A percentile compares a stretch with the other conserved stretches of the same genome.
Evolutionary conservation across 2,329 filamentous ascomycete genomes (phyloP).

Genomic region (Aspergillus thermomutatus): DNA sequence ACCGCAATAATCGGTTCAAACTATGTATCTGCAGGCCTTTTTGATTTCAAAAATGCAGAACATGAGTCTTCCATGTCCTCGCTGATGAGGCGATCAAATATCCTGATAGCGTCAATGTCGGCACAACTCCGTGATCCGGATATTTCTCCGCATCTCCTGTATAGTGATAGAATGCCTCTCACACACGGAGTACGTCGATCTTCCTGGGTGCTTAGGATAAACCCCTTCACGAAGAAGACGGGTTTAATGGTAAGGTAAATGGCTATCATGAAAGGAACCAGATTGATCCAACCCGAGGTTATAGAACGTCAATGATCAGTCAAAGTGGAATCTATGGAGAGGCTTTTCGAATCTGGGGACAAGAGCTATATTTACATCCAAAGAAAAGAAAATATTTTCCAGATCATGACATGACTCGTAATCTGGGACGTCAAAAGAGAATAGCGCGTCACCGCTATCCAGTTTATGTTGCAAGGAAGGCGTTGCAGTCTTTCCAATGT

Average conservation of each 20-base stretch:
- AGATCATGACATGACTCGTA: not conserved
- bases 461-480: not conserved
- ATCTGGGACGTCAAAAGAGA: not conserved
- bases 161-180: not conserved
- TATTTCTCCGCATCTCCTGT: conserved; percentile 12
- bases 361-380: not conserved
- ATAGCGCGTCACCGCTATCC: not conserved
- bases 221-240: not conserved
- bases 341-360: not conserved
- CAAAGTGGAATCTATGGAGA: not conserved
- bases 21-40: not conserved
- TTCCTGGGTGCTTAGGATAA: not conserved
- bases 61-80: not conserved
- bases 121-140: conserved; percentile 15
- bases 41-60: not conserved
- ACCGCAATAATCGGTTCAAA: not conserved
- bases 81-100: not conserved
- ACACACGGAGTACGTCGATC: not conserved
- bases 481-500: not conserved
- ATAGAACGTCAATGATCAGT: not conserved
- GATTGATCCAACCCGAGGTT: not conserved
- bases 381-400: not conserved
- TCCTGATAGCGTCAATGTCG: conserved; percentile 1
- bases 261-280: not conserved
- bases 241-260: not conserved